Evolutionary conservation across 257 asterid genomes (phyloP).

Genomic region (Petrea volubilis): DNA sequence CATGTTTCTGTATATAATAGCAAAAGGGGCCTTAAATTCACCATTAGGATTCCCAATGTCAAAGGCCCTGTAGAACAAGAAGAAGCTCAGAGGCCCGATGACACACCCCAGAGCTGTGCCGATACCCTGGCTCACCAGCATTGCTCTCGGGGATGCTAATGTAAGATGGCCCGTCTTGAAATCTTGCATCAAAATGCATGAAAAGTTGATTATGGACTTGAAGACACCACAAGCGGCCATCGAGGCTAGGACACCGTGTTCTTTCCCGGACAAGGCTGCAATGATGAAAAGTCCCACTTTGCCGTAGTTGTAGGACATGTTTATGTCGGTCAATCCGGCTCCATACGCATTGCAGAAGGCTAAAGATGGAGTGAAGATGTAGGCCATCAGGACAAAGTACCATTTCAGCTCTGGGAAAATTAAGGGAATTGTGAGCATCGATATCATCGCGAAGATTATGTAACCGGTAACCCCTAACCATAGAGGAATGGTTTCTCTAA

Average conservation of each 20-base stretch:
- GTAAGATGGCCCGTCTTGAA: constrained; percentile 77
- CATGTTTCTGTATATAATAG: constrained; percentile 61
- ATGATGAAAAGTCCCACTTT: constrained; percentile 72
- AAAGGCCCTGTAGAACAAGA: constrained; percentile 68
- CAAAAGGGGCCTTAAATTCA: constrained; percentile 76
- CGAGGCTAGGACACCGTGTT: constrained; percentile 70
- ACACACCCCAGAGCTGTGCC: constrained; percentile 74
- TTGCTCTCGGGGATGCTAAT: constrained; percentile 59
- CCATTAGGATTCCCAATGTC: constrained; percentile 75
- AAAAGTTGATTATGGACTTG: constrained; percentile 57
- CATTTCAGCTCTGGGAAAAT: constrained; percentile 73
- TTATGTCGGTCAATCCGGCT: constrained; percentile 75
- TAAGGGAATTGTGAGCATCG: constrained; percentile 52
- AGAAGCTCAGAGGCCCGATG: constrained; percentile 55
- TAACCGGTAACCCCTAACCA: constrained; percentile 62
- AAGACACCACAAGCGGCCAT: constrained; percentile 66
- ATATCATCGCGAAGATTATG: constrained; percentile 35
- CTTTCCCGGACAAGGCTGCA: constrained; percentile 67
- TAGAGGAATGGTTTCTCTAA: constrained; percentile 57
- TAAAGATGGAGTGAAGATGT: constrained; percentile 59
- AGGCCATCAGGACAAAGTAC: constrained; percentile 65
- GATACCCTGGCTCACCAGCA: constrained; percentile 68
- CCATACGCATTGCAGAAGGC: constrained; percentile 90
- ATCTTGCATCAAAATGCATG: constrained; percentile 72
- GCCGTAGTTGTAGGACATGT: constrained; percentile 78